Evolutionary conservation across 2,329 filamentous ascomycete species (phyloP), one percentile per base, ranked within the genome.

Genomic region (Hypomyces rosellus): DNA sequence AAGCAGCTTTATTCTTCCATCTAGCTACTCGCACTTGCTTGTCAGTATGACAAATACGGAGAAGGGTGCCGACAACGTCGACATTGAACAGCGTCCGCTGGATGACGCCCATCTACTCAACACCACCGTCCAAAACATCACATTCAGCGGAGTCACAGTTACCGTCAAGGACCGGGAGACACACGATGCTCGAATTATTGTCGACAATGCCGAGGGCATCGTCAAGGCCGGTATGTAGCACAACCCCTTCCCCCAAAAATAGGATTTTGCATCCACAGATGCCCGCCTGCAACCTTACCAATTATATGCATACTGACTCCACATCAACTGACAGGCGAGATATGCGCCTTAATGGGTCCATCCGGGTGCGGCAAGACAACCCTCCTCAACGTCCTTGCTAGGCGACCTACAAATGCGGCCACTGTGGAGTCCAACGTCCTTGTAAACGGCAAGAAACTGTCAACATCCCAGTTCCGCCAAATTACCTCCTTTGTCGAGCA

Each of bases 401-500:
- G 81, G 4, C 61, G 66, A 1, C 61, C 65, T 0, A 64, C 60
- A 76, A 5, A 73, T 74, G 15, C 78, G 77, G 58, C 53, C 45
- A 54, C 55, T n/a, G 58, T 60, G 9, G 51, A 61, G 9, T 55
- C 59, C 11, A 73, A 79, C 1, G 76, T 77, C 3, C 74, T 81
- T 2, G 74, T 75, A 30, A 90, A 93, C 65, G 86, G 86, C 30
- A 64, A 62, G 2, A 61, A 68, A 4, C 69, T 82, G 3, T 74
- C 81, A 1, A 67, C 73, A 7, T 64, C 72, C 7, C 71, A 72
- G 0, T 85, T 92, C 57, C 80, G 81, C 15, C 74, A 79, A 44
- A 74, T 92, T 45, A 85, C 80, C 49, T 82, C 82, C 43, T 95
- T 90, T 62, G 89, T 95, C 18, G 89, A 95, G 70, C 89, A 95